These are phyloP conservation scores for Berberis thunbergii DNA, from an alignment of 164 flowering plant species.

Conservation along the genomic window DNA sequence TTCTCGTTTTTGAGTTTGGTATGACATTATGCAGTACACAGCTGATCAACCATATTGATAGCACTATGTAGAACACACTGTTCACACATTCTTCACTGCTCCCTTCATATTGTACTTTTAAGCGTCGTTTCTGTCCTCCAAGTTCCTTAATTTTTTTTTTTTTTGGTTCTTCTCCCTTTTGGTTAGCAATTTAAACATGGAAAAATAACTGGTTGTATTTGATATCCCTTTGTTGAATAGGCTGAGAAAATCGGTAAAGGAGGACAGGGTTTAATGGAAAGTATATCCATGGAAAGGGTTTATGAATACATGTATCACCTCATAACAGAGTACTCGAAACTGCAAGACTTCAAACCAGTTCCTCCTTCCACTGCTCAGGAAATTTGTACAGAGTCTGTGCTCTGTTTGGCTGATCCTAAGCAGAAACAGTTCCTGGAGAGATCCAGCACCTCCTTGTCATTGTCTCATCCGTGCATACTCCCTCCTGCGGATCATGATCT, in stretches of 20 bases:
- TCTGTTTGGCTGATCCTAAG: slow-evolving; percentile 59
- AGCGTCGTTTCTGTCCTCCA: too few species aligned
- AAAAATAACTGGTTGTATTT: too few species aligned
- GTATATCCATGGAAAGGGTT: slow-evolving; percentile 47
- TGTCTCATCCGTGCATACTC: slow-evolving; percentile 50
- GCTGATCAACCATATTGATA: too few species aligned
- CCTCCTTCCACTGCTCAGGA: slow-evolving; percentile 52
- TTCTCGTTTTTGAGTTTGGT: too few species aligned
- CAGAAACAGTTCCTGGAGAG: slow-evolving; percentile 39
- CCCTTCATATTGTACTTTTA: too few species aligned
- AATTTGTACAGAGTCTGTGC: slow-evolving; percentile 50
- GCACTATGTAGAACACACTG: too few species aligned
- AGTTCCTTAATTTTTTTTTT: too few species aligned
- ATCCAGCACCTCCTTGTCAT: slow-evolving; percentile 30
- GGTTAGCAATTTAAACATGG: too few species aligned
- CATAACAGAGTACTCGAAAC: slow-evolving; percentile 55
- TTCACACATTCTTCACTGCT: too few species aligned
- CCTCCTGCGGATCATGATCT: slow-evolving; percentile 19
- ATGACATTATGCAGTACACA: too few species aligned
- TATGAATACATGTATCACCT: slow-evolving; percentile 89
- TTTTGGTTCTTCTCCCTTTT: too few species aligned
- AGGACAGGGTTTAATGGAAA: slow-evolving; percentile 62
- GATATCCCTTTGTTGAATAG: slow-evolving; percentile 16
- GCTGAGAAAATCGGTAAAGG: slow-evolving; percentile 64
- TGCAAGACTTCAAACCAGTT: slow-evolving; percentile 59